phyloP scores from a whole-genome alignment of 164 flowering plant genomes.

The Vitis rupestris region DNA sequence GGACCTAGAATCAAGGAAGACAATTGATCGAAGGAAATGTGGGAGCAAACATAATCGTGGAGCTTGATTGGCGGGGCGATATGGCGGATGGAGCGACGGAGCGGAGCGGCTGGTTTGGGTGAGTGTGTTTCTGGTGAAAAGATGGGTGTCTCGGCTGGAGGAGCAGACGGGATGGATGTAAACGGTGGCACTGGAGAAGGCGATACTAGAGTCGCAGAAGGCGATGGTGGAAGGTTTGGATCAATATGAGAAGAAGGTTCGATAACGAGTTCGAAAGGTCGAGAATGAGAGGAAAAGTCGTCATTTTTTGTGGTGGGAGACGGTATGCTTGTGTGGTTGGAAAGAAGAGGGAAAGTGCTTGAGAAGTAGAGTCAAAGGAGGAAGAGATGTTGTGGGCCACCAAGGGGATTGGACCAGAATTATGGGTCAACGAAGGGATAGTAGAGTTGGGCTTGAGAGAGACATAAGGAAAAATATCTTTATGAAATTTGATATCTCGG shows the following conservation, averaged over 20 bases:
- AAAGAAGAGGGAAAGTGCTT: not conserved
- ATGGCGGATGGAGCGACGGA: not conserved
- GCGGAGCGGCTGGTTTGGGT: not conserved
- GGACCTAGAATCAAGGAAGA: not conserved
- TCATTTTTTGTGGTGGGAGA: not conserved
- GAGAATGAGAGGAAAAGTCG: not conserved
- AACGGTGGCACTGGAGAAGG: too few relatives aligned
- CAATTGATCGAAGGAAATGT: not conserved
- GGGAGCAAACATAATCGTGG: not conserved
- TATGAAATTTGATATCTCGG: not conserved
- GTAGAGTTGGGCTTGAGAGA: constrained; percentile 2
- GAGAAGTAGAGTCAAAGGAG: not conserved
- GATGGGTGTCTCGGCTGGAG: not conserved
- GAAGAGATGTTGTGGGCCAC: too few relatives aligned
- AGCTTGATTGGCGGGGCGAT: not conserved
- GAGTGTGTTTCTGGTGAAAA: not conserved
- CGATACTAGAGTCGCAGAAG: too few relatives aligned
- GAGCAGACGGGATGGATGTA: too few relatives aligned
- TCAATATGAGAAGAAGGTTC: not conserved
- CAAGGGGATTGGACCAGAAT: not conserved
- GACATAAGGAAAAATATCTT: not conserved
- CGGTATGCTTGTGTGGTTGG: not conserved
- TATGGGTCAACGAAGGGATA: not conserved
- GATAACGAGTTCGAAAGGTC: not conserved
- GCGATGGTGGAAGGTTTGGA: not conserved